Evolutionary conservation across 345 rosid species (phyloP).

Genomic region (Linum tenue): DNA sequence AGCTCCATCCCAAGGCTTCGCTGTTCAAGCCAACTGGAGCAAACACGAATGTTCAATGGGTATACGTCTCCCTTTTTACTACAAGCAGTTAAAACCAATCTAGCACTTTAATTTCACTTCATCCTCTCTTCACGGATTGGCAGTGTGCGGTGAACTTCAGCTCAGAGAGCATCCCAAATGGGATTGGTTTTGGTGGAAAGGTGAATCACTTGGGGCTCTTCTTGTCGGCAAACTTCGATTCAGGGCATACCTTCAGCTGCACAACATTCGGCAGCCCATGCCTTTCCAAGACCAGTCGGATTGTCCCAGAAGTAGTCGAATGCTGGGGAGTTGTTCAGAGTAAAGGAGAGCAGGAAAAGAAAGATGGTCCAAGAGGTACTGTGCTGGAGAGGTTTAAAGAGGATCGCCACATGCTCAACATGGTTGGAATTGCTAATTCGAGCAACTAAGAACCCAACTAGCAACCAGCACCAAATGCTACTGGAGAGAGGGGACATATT

Average conservation of each 20-base stretch:
- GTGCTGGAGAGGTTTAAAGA: slow-evolving; percentile 74
- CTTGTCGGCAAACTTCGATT: slow-evolving; percentile 66
- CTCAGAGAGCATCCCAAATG: slow-evolving; percentile 87
- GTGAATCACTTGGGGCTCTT: slow-evolving; percentile 72
- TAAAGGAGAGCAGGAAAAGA: slow-evolving; percentile 29
- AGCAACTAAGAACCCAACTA: slow-evolving; percentile 28
- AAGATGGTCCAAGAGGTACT: slow-evolving; percentile 36
- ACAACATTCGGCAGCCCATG: slow-evolving; percentile 75
- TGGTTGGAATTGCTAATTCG: slow-evolving; percentile 78
- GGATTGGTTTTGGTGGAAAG: slow-evolving; percentile 82
- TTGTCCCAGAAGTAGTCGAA: slow-evolving; percentile 68
- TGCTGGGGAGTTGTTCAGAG: slow-evolving; percentile 68
- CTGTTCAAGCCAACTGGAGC: slow-evolving; percentile 77
- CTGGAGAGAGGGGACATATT: too few relatives aligned
- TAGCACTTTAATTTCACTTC: not conserved
- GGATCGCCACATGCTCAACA: slow-evolving; percentile 78
- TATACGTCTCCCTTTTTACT: slow-evolving; percentile 18
- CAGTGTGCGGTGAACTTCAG: slow-evolving; percentile 85
- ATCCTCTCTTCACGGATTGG: slow-evolving; percentile 7
- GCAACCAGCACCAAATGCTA: too few relatives aligned
- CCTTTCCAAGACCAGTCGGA: slow-evolving; percentile 44
- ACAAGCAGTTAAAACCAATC: not conserved
- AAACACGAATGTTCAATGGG: slow-evolving; percentile 85
- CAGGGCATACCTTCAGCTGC: slow-evolving; percentile 63
- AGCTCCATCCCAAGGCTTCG: slow-evolving; percentile 64